Percentiles rank a stretch among this genome's conserved stretches.
Conservation (phyloP, 345 rosid species). For the Clausena lansium region DNA sequence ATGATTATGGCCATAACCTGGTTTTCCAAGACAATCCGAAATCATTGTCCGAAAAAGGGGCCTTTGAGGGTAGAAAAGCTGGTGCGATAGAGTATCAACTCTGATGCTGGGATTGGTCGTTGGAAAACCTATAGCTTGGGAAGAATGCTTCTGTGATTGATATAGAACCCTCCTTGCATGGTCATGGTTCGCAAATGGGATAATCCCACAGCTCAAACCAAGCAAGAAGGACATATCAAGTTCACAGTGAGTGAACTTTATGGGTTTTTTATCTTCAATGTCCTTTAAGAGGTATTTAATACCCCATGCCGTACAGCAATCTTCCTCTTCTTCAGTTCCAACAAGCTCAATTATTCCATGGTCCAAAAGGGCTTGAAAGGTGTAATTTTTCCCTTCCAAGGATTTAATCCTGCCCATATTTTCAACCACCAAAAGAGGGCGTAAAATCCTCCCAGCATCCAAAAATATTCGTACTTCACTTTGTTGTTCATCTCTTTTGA, state of each 20-base stretch:
- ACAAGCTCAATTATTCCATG: slow-evolving; percentile 72
- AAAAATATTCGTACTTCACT: slow-evolving; percentile 75
- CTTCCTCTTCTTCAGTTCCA: slow-evolving; percentile 95
- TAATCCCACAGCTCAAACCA: slow-evolving; percentile 84
- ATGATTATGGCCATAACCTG: slow-evolving; percentile 34
- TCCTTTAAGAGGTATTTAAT: slow-evolving; percentile 51
- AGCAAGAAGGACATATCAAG: slow-evolving; percentile 80
- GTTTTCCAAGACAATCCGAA: slow-evolving; percentile 70
- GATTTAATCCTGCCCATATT: slow-evolving; percentile 50
- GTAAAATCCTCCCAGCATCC: slow-evolving; percentile 89
- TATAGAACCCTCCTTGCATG: slow-evolving; percentile 91
- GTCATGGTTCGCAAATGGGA: slow-evolving; percentile 90
- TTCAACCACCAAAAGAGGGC: slow-evolving; percentile 81
- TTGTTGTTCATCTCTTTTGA: slow-evolving; percentile 65
- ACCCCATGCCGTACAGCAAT: slow-evolving; percentile 72
- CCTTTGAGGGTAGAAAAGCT: slow-evolving; percentile 80
- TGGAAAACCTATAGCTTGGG: slow-evolving; percentile 89
- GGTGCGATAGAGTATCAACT: slow-evolving; percentile 79
- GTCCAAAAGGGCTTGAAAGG: slow-evolving; percentile 61
- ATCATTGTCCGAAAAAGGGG: slow-evolving; percentile 85
- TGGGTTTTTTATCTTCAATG: slow-evolving; percentile 28
- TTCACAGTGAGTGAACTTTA: slow-evolving; percentile 73
- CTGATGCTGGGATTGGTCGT: slow-evolving; percentile 81
- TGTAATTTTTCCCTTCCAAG: slow-evolving; percentile 45
- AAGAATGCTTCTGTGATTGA: slow-evolving; percentile 90